Conservation (phyloP, 768 basidiomycete species). For the Rhizopogon roseolus region DNA sequence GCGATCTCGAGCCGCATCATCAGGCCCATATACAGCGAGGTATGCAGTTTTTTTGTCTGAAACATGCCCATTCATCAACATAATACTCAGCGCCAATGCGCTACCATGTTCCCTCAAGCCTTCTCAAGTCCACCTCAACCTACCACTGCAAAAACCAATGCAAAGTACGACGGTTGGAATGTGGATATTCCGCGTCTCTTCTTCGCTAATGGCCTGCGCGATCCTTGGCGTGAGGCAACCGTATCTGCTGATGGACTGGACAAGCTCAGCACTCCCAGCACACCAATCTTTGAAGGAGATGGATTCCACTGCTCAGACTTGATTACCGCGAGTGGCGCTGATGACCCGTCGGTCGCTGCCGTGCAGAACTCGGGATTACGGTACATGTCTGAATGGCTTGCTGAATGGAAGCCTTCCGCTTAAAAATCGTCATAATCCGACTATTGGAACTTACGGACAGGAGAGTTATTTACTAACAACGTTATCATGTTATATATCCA, state of each 20-base stretch:
- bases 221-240: conserved; percentile 70
- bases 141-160: conserved; percentile 40
- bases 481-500: neutral
- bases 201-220: conserved; percentile 63
- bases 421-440: neutral
- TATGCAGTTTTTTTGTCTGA: neutral
- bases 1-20: conserved; percentile 29
- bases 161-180: conserved; percentile 61
- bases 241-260: conserved; percentile 51
- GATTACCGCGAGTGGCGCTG: conserved; percentile 29
- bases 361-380: conserved; percentile 52
- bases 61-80: neutral
- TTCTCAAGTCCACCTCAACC: conserved; percentile 46
- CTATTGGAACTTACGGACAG: neutral
- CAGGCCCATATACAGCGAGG: conserved; percentile 24
- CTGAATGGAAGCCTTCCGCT: conserved; percentile 25
- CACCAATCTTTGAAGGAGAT: conserved; percentile 55
- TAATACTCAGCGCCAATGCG: conserved; percentile 54
- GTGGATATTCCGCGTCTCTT: conserved; percentile 53
- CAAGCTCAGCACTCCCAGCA: conserved; percentile 42
- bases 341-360: conserved; percentile 46
- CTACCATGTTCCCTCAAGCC: conserved; percentile 57
- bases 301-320: conserved; percentile 75
- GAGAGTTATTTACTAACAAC: neutral
- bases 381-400: conserved; percentile 56